A percentile compares a stretch with the other conserved stretches of the same genome.
Evolutionary conservation across 805 yeast genomes (phyloP).

Genomic region (Saccharomycopsis fibuligera): DNA sequence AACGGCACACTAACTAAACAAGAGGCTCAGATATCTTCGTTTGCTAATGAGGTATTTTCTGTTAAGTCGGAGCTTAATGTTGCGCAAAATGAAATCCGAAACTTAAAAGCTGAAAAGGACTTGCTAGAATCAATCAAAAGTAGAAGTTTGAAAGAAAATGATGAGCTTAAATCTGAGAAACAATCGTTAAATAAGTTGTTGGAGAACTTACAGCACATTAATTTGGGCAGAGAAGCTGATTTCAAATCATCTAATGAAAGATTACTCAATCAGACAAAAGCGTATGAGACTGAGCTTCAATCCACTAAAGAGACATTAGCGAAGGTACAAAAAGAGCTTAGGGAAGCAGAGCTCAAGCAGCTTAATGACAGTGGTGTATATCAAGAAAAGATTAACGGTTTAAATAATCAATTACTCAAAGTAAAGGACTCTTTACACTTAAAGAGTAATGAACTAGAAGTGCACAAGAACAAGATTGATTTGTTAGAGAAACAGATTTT

Average conservation of each 20-base stretch:
- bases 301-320: slow-evolving; percentile 40
- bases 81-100: slow-evolving; percentile 39
- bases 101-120: slow-evolving; percentile 48
- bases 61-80: slow-evolving; percentile 41
- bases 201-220: slow-evolving; percentile 43
- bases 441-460: slow-evolving; percentile 35
- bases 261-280: slow-evolving; percentile 42
- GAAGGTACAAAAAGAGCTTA: slow-evolving; percentile 45
- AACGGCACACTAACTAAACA: slow-evolving; percentile 39
- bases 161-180: slow-evolving; percentile 51
- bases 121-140: slow-evolving; percentile 43
- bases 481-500: slow-evolving; percentile 28
- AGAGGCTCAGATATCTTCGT: slow-evolving; percentile 42
- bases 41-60: slow-evolving; percentile 50
- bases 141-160: slow-evolving; percentile 47
- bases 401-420: slow-evolving; percentile 39
- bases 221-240: slow-evolving; percentile 49
- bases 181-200: slow-evolving; percentile 50
- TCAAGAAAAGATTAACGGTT: slow-evolving; percentile 54
- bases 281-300: slow-evolving; percentile 42
- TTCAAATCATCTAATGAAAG: slow-evolving; percentile 44
- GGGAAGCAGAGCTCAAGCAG: slow-evolving; percentile 38
- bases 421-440: slow-evolving; percentile 37
- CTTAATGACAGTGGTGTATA: slow-evolving; percentile 47
- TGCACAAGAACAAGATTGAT: slow-evolving; percentile 34